These are phyloP conservation scores for Lagenaria siceraria DNA, from an alignment of 306 rosid species.

Conservation along the genomic window DNA sequence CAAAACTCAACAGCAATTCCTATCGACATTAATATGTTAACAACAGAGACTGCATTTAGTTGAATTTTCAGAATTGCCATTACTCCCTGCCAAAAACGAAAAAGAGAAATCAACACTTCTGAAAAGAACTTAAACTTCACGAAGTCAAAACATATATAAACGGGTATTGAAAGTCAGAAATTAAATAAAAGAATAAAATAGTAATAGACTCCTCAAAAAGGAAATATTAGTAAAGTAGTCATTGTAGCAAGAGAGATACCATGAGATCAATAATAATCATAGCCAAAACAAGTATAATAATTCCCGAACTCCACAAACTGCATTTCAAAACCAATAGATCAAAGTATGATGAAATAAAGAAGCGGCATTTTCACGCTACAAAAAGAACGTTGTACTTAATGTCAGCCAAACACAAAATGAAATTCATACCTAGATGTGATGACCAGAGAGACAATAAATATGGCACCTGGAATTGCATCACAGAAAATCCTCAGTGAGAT, in stretches of 20 bases:
- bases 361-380: neutral
- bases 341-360: neutral
- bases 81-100: slow-evolving; percentile 61
- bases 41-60: slow-evolving; percentile 92
- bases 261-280: slow-evolving; percentile 89
- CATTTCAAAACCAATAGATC: slow-evolving; percentile 17
- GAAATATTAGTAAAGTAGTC: slow-evolving; percentile 8
- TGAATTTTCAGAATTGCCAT: slow-evolving; percentile 88
- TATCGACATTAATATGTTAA: slow-evolving; percentile 82
- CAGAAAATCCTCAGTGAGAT: neutral
- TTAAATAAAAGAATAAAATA: neutral
- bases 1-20: slow-evolving; percentile 98
- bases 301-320: slow-evolving; percentile 86
- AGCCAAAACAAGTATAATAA: slow-evolving; percentile 69
- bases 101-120: neutral
- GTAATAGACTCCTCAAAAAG: neutral
- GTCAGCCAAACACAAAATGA: slow-evolving; percentile 12
- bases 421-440: slow-evolving; percentile 69
- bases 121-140: neutral
- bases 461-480: slow-evolving; percentile 54
- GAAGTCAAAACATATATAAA: neutral
- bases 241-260: slow-evolving; percentile 31
- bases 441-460: slow-evolving; percentile 74
- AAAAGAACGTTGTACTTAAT: neutral
- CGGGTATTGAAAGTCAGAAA: neutral